phyloP scores from a whole-genome alignment of 768 basidiomycete species.

The Solioccasus polychromus region DNA sequence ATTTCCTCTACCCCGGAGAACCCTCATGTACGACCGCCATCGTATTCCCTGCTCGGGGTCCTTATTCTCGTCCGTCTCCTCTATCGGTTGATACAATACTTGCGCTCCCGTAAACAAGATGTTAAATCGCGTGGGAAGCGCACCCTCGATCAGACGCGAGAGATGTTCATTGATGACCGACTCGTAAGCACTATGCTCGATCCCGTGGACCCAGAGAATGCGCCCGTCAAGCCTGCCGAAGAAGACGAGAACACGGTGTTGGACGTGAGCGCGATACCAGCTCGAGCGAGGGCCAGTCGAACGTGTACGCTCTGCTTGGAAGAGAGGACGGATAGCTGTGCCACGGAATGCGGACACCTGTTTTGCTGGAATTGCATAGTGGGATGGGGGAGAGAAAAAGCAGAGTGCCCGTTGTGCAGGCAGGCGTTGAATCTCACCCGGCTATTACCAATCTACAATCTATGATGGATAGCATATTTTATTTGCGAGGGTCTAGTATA shows the following conservation, averaged over 20 bases:
- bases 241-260: slow-evolving; percentile 69
- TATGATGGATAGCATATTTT: slow-evolving; percentile 40
- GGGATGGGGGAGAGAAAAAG: slow-evolving; percentile 87
- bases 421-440: slow-evolving; percentile 68
- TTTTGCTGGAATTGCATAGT: slow-evolving; percentile 91
- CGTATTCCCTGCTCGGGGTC: slow-evolving; percentile 82
- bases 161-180: slow-evolving; percentile 55
- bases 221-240: slow-evolving; percentile 57
- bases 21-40: slow-evolving; percentile 72
- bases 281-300: slow-evolving; percentile 51
- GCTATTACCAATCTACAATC: slow-evolving; percentile 80
- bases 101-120: slow-evolving; percentile 34
- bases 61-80: slow-evolving; percentile 63
- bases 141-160: slow-evolving; percentile 29
- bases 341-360: slow-evolving; percentile 86
- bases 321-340: slow-evolving; percentile 75
- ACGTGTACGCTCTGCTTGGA: slow-evolving; percentile 84
- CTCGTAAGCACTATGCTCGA: slow-evolving; percentile 58
- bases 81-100: slow-evolving; percentile 52
- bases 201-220: slow-evolving; percentile 47
- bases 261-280: slow-evolving; percentile 54
- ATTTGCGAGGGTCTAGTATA: too few species aligned
- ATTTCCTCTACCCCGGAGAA: slow-evolving; percentile 70
- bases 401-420: slow-evolving; percentile 86
- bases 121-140: slow-evolving; percentile 36